Base-by-base conservation (phyloP, 176 grass and related monocot genomes). In the Coix lacrymajobi region DNA sequence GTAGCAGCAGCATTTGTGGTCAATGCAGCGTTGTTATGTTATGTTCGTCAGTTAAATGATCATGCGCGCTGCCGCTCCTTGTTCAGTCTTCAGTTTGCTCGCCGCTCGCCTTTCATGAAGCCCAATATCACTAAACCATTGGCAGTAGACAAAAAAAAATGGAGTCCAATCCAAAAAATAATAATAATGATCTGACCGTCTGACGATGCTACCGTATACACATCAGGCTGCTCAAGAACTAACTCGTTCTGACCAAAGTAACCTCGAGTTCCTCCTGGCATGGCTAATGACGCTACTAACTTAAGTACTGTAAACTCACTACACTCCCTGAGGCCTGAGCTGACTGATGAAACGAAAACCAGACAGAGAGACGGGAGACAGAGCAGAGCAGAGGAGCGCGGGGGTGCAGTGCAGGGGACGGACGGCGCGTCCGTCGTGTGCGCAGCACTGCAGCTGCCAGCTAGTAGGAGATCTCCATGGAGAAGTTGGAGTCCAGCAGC, bases 401-500 rank as follows among this genome's bases (percentile, higher is more conserved):
- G 26, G 9, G 9, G 20, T 0, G 11, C 7, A 0, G 0, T 57
- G 15, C 20, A 56, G 54, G 54, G 54, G 22, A 4, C 2, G 49
- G 20, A 52, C 25, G 36, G 43, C 57, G 26, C 26, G 51, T n/a
- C n/a, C 26, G 51, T n/a, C n/a, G 54, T 24, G 52, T n/a, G 16
- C 10, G n/a, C n/a, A n/a, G n/a, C n/a, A n/a, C n/a, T n/a, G n/a
- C n/a, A n/a, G n/a, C n/a, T n/a, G n/a, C n/a, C 0, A 22, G 1
- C 36, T 3, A 67, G 80, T 52, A 95, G 82, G 84, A 98, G 67
- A 98, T 89, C 69, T 98, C 96, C 92, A 98, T 95, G 51, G 88
- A 98, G 77, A 98, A 89, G 78, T 95, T 92, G 62, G 96, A 95
- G 49, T 98, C 96, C 0, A 98, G 67, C 62, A 98, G 79, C 83